Evolutionary conservation across 805 yeast species (phyloP), one percentile per base, ranked within the genome.

Genomic region (Pichia membranifaciens): DNA sequence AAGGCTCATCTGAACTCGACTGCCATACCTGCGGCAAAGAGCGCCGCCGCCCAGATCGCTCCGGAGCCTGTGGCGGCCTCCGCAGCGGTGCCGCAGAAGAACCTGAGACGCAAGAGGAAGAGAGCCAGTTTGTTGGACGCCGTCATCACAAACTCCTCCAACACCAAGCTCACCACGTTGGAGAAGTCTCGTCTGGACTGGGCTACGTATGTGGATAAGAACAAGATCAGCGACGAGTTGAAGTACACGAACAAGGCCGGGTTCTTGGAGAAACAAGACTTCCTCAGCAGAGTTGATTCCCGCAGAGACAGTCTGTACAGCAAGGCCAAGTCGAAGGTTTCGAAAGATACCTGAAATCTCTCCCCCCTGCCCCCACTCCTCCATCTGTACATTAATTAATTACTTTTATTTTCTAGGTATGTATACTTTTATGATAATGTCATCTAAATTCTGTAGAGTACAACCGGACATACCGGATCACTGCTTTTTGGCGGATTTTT

Each of bases 141-240:
- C 48, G 89, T 89, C 33, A 75, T 88, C 40, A 70, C 78, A 38
- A 75, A 82, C 10, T 73, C 85, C 3, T 78, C 83, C 53, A 81
- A 84, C 55, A 80, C 87, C 29, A 91, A 88, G 61, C 72, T 93
- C 51, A 86, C 95, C 21, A 93, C 99, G 0, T 70, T 93, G 53
- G 98, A 93, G 62, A 93, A 93, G 66, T 86, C 96, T 1, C 73
- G 95, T 52, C 72, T 93, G 43, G 99, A 93, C 66, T 93, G 98
- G 96, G 95, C 95, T 1, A 79, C 86, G 41, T 89, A 86, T 67
- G 96, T 93, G 28, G 97, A 91, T 66, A 76, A 84, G 54, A 81
- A 82, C 53, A 89, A 89, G 47, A 82, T 93, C 41, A 74, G 78
- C 44, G 96, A 87, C 54, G 99, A 93, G 52, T 75, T 93, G 59